Percentiles rank a stretch among this genome's conserved stretches.
These are phyloP conservation scores for Effrenium voratum DNA, from an alignment of 73 alveolate genomes.

Conservation along the genomic window DNA sequence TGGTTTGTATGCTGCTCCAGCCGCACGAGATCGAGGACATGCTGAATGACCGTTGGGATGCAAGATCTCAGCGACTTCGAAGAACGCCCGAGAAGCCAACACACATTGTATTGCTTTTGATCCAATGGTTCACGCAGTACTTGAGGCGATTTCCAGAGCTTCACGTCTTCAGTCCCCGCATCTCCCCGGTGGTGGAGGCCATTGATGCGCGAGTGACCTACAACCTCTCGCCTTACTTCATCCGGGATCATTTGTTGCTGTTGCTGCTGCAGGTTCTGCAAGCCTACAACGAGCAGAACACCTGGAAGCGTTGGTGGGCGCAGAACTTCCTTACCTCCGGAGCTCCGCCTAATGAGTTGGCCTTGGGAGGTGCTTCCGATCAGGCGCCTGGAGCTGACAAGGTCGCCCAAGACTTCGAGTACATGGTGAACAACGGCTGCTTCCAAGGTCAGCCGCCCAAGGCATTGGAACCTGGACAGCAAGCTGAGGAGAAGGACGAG, in stretches of 20 bases:
- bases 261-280: constrained; percentile 37
- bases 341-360: constrained; percentile 40
- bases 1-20: constrained; percentile 55
- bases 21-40: constrained; percentile 33
- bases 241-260: constrained; percentile 64
- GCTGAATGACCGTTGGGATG: constrained; percentile 81
- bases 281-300: constrained; percentile 65
- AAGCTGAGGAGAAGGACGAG: constrained; percentile 50
- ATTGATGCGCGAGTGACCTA: constrained; percentile 47
- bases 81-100: constrained; percentile 60
- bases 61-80: constrained; percentile 68
- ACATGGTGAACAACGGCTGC: constrained; percentile 67
- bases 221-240: constrained; percentile 39
- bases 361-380: constrained; percentile 56
- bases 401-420: constrained; percentile 51
- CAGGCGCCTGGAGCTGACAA: constrained; percentile 77
- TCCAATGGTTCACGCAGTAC: constrained; percentile 84
- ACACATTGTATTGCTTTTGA: constrained; percentile 44
- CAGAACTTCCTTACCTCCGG: constrained; percentile 23
- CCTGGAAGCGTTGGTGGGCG: constrained; percentile 73
- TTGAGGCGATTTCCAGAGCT: constrained; percentile 53
- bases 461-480: constrained; percentile 44
- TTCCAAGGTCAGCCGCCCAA: constrained; percentile 64
- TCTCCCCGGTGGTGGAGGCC: constrained; percentile 87
- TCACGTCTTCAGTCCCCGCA: constrained; percentile 86